Conservation (phyloP, 768 basidiomycete species). For the Pleurotus salmoneostramineus region DNA sequence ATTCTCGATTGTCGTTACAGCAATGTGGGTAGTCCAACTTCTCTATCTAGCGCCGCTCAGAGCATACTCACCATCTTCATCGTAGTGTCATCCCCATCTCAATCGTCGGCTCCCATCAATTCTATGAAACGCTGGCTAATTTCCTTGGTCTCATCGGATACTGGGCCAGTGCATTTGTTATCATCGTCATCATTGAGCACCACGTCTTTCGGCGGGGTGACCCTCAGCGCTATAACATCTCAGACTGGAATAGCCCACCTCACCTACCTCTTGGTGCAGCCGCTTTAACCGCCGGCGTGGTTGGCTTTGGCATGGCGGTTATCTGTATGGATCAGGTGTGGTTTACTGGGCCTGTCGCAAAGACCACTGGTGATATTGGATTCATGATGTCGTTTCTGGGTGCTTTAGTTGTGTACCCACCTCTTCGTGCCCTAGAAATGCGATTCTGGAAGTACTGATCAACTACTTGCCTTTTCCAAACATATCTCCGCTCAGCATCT, state of each 20-base stretch:
- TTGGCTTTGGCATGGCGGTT: constrained; percentile 56
- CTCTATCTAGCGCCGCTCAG: neutral
- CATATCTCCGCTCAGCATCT: too few species aligned
- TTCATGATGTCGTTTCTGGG: constrained; percentile 68
- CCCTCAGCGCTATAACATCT: constrained; percentile 47
- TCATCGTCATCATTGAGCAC: constrained; percentile 68
- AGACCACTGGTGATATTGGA: constrained; percentile 72
- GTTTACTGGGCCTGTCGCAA: constrained; percentile 74
- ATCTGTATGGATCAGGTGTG: constrained; percentile 75
- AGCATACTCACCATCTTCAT: neutral
- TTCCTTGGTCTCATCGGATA: constrained; percentile 76
- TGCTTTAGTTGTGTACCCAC: constrained; percentile 51
- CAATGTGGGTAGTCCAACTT: constrained; percentile 45
- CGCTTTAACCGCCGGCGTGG: constrained; percentile 49
- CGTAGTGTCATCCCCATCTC: constrained; percentile 66
- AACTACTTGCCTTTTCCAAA: too few species aligned
- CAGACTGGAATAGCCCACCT: constrained; percentile 52
- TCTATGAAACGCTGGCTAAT: constrained; percentile 66
- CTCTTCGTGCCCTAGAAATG: constrained; percentile 49
- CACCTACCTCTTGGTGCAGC: constrained; percentile 66
- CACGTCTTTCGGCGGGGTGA: constrained; percentile 55
- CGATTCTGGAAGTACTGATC: constrained; percentile 15
- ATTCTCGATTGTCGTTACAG: constrained; percentile 69
- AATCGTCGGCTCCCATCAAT: constrained; percentile 70
- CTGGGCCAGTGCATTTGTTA: constrained; percentile 59